phyloP scores from a whole-genome alignment of 2,329 filamentous ascomycete genomes.

The Teratosphaeria gauchensis region DNA sequence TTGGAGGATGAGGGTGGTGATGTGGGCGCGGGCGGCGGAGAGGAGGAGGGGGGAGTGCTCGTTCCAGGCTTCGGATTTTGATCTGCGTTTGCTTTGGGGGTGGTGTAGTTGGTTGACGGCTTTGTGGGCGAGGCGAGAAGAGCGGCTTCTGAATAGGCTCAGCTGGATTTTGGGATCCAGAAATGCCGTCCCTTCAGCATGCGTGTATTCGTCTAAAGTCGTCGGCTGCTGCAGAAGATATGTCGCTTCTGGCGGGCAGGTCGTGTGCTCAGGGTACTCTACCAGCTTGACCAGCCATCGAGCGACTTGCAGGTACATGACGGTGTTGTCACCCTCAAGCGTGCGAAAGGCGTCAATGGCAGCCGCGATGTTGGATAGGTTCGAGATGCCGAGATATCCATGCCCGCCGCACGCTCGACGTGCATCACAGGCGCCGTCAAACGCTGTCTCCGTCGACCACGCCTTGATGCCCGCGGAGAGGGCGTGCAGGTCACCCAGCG shows the following conservation, averaged over 20 bases:
- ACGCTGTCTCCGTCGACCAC: constrained; percentile 4
- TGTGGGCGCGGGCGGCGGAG: background rate
- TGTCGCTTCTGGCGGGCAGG: background rate
- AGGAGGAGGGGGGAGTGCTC: background rate
- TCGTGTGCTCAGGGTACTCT: background rate
- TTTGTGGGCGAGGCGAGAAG: background rate
- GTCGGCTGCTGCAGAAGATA: background rate
- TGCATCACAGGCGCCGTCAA: constrained; percentile 1
- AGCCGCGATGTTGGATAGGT: constrained; percentile 6
- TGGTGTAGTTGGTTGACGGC: background rate
- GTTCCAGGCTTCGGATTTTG: background rate
- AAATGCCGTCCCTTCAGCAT: background rate
- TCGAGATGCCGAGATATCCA: constrained; percentile 5
- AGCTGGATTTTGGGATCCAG: background rate
- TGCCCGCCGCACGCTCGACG: constrained; percentile 6
- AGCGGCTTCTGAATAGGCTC: background rate
- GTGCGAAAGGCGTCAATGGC: constrained; percentile 5
- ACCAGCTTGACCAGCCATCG: constrained; percentile 3
- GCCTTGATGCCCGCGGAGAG: constrained; percentile 6
- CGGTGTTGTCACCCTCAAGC: constrained; percentile 7
- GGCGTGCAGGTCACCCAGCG: constrained; percentile 7
- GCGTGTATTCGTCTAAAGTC: too few species aligned
- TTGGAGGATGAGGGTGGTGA: background rate
- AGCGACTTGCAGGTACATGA: constrained; percentile 4
- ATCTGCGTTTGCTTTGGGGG: background rate